phyloP scores from a whole-genome alignment of 2,329 filamentous ascomycete genomes.

The Colletotrichum lini region DNA sequence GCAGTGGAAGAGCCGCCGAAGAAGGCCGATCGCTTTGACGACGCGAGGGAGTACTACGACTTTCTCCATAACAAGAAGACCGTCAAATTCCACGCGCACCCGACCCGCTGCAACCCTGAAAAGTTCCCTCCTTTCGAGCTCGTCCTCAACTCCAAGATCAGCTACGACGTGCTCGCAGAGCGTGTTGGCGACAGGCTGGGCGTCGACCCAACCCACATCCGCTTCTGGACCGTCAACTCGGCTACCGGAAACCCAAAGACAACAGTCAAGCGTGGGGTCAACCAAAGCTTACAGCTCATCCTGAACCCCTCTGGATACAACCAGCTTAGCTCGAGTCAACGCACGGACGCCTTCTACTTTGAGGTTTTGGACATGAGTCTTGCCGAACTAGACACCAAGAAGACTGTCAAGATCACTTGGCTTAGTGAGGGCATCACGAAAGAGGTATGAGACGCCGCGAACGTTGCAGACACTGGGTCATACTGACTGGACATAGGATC shows the following conservation, averaged over 20 bases:
- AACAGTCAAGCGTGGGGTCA: slow-evolving; percentile 79
- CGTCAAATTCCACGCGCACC: slow-evolving; percentile 82
- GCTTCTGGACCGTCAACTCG: slow-evolving; percentile 89
- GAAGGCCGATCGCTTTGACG: slow-evolving; percentile 70
- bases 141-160: slow-evolving; percentile 87
- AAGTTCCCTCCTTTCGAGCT: slow-evolving; percentile 80
- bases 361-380: slow-evolving; percentile 96
- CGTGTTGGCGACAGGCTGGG: slow-evolving; percentile 85
- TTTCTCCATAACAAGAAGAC: slow-evolving; percentile 88
- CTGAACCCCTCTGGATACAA: slow-evolving; percentile 81
- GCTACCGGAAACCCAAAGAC: slow-evolving; percentile 83
- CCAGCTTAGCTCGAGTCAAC: slow-evolving; percentile 79
- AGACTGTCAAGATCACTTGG: slow-evolving; percentile 85
- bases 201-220: slow-evolving; percentile 87
- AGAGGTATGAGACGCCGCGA: slow-evolving; percentile 71
- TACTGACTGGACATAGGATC: slow-evolving; percentile 67
- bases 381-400: slow-evolving; percentile 93
- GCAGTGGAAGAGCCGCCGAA: slow-evolving; percentile 54
- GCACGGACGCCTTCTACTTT: slow-evolving; percentile 86
- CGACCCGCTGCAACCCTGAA: slow-evolving; percentile 66
- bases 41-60: slow-evolving; percentile 92
- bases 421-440: slow-evolving; percentile 92
- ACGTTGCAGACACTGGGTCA: not conserved
- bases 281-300: slow-evolving; percentile 83
- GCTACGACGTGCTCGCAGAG: slow-evolving; percentile 87